These are phyloP conservation scores for Endocarpon pusillum DNA, from an alignment of 495 filamentous ascomycete genomes.

Conservation along the genomic window DNA sequence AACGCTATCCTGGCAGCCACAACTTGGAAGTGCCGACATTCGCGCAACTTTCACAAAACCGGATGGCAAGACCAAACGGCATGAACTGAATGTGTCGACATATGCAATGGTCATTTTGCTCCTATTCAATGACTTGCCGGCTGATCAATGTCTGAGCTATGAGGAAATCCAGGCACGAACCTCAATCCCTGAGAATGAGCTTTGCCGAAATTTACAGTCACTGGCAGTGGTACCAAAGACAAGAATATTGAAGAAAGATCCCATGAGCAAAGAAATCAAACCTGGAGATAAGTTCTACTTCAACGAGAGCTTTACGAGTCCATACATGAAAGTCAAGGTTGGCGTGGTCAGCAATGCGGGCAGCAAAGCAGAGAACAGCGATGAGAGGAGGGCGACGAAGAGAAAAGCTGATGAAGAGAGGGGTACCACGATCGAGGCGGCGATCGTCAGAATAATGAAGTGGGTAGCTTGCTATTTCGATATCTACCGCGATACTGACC, in stretches of 20 bases:
- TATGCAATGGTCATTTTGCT: constrained; percentile 82
- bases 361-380: constrained; percentile 71
- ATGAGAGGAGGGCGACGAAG: constrained; percentile 75
- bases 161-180: constrained; percentile 75
- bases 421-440: constrained; percentile 65
- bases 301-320: constrained; percentile 70
- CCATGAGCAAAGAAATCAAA: constrained; percentile 67
- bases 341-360: constrained; percentile 46
- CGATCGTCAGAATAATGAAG: constrained; percentile 94
- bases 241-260: constrained; percentile 64
- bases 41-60: constrained; percentile 62
- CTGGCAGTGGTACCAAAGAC: constrained; percentile 76
- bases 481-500: constrained; percentile 4
- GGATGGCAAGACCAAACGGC: constrained; percentile 54
- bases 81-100: constrained; percentile 84
- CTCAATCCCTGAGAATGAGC: constrained; percentile 61
- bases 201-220: constrained; percentile 68
- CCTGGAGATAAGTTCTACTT: constrained; percentile 66
- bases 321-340: constrained; percentile 72
- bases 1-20: constrained; percentile 67
- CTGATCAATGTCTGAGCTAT: constrained; percentile 49
- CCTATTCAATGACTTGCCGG: constrained; percentile 67
- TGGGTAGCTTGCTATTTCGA: constrained; percentile 26
- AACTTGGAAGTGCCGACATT: constrained; percentile 76
- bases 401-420: constrained; percentile 71